Evolutionary conservation across 371 early-diverging fungal genomes (phyloP), one percentile per base, ranked within the genome.

Genomic region (Rhizopus microsporus): DNA sequence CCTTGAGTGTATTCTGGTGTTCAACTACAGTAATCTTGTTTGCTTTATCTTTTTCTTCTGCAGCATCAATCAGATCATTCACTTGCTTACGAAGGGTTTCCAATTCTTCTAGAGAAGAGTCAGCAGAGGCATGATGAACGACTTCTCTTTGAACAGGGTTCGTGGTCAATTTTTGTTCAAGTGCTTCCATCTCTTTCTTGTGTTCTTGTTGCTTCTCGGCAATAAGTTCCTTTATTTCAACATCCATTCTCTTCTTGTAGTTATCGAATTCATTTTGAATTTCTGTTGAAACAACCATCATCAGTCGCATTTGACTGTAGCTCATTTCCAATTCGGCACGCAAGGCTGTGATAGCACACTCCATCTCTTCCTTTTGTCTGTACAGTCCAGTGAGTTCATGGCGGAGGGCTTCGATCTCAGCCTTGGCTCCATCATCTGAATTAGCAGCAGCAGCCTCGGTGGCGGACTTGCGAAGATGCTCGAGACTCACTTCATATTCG

Each of bases 251-350:
- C 5, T 29, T 16, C 38, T 65, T 68, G 31, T 66, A 66, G 3
- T 6, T 29, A 5, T 59, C 62, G 38, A 66, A 68, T 7, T 65
- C 66, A 9, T 72, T 62, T 56, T 72, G 72, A 37, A 68, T 68
- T 29, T 72, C 69, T 0, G 66, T 63, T 1, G 72, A 72, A 0
- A 72, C 69, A 10, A 53, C 39, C 72, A 72, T 66, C 57, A 72
- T 60, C 12, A 72, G 37, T 5, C 30, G 40, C 67, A 65, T 68
- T n/a, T 72, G 67, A 29, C 62, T 43, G 23, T 66, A 57, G 32
- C 59, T 62, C 69, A 66, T 63, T 16, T 68, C 69, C 2, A 72
- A 17, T 15, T 68, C 66, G 4, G 59, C 72, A 2, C 56, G 40
- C 17, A 72, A 35, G 7, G 69, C 39, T 7, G 17, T 38, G 42